A percentile compares a stretch with the other conserved stretches of the same genome.
Evolutionary conservation across 2,329 filamentous ascomycete genomes (phyloP).

Genomic region (Ambrosiella cleistominuta): DNA sequence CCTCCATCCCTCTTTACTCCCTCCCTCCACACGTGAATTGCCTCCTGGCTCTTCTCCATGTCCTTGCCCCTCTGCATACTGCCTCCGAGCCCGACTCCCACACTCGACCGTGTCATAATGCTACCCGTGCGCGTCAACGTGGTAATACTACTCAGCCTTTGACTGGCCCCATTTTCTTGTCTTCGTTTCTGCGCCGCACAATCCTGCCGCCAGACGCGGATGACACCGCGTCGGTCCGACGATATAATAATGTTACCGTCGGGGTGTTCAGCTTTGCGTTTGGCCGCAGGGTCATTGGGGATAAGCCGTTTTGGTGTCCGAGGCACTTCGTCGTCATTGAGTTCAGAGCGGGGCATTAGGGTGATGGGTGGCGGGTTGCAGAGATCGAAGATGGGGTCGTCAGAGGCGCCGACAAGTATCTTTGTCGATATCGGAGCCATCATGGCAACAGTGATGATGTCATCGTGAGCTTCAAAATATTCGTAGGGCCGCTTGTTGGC

Average conservation of each 20-base stretch:
- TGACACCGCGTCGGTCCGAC: constrained; percentile 68
- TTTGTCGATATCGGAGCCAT: constrained; percentile 68
- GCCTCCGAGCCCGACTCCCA: constrained; percentile 26
- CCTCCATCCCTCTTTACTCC: constrained; percentile 26
- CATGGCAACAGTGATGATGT: constrained; percentile 75
- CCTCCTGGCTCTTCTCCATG: constrained; percentile 36
- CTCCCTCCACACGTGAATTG: constrained; percentile 79
- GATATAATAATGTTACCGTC: constrained; percentile 86
- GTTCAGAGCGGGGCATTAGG: constrained; percentile 47
- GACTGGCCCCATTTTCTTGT: constrained; percentile 60
- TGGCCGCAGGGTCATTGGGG: constrained; percentile 19
- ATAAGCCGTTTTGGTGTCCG: constrained; percentile 17
- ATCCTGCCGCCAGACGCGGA: constrained; percentile 92
- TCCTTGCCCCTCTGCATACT: constrained; percentile 15
- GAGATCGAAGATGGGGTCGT: constrained; percentile 86
- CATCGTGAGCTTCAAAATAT: constrained; percentile 76
- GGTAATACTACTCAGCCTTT: constrained; percentile 41
- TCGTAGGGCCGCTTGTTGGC: constrained; percentile 71
- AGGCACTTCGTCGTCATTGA: constrained; percentile 15
- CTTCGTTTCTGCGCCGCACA: constrained; percentile 69
- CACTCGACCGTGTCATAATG: constrained; percentile 35
- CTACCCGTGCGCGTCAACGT: constrained; percentile 42
- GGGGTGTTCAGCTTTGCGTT: constrained; percentile 44
- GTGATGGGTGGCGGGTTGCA: constrained; percentile 89
- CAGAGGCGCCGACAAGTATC: constrained; percentile 59